These are phyloP conservation scores for Phytophthora sansomeana DNA, from an alignment of 352 stramenopile species.

Conservation along the genomic window DNA sequence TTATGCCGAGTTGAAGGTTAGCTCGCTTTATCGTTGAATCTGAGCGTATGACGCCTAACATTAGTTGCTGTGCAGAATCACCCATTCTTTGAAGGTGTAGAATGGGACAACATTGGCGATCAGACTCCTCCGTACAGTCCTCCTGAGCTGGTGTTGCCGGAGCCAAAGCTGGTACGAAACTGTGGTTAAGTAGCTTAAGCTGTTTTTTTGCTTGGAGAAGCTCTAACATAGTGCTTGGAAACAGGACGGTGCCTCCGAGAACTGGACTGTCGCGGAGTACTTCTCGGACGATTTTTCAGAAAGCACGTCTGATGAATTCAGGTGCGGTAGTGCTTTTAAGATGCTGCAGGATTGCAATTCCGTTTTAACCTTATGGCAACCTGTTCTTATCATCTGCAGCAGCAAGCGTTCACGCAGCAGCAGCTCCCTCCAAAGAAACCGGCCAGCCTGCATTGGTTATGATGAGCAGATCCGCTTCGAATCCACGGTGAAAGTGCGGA, in stretches of 20 bases:
- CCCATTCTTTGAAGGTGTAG: conserved; percentile 79
- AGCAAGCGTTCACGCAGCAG: conserved; percentile 69
- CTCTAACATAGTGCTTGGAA: conserved; percentile 9
- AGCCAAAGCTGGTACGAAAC: conserved; percentile 61
- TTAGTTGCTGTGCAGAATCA: conserved; percentile 54
- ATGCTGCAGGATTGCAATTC: not conserved
- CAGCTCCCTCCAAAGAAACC: conserved; percentile 62
- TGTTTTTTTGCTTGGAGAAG: not conserved
- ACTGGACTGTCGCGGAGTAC: conserved; percentile 85
- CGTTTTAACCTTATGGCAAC: not conserved
- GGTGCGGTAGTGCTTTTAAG: conserved; percentile 23
- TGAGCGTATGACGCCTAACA: conserved; percentile 6
- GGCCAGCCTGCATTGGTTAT: conserved; percentile 64
- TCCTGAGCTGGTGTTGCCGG: conserved; percentile 59
- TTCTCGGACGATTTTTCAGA: conserved; percentile 86
- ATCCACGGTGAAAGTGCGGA: conserved; percentile 79
- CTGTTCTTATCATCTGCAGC: conserved; percentile 8
- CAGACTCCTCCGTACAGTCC: conserved; percentile 68
- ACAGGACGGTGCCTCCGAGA: conserved; percentile 75
- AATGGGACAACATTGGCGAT: conserved; percentile 71
- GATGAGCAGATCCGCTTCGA: conserved; percentile 79
- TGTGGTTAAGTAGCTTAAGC: not conserved
- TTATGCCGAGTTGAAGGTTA: conserved; percentile 75
- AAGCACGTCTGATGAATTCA: conserved; percentile 73
- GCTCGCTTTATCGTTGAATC: not conserved